These are phyloP conservation scores for Prunus campanulata DNA, from an alignment of 306 rosid species.

Conservation along the genomic window DNA sequence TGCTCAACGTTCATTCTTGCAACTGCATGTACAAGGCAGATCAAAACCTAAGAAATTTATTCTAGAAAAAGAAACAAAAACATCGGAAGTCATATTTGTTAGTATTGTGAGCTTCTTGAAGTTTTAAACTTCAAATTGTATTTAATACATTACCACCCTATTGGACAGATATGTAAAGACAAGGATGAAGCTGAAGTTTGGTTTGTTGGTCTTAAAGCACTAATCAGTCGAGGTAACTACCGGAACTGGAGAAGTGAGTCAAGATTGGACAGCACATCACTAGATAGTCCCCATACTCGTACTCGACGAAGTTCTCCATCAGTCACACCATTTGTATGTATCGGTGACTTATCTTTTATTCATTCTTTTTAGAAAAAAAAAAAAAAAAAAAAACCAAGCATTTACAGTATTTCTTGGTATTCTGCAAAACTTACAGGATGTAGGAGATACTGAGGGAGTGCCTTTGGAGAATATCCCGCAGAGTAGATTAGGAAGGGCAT, in stretches of 20 bases:
- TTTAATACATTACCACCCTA: constrained; percentile 29
- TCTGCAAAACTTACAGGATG: constrained; percentile 55
- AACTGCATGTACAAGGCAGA: background rate
- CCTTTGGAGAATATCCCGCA: constrained; percentile 45
- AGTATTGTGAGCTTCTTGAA: constrained; percentile 1
- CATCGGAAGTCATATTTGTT: constrained; percentile 5
- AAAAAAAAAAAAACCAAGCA: background rate
- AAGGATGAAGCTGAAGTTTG: constrained; percentile 98
- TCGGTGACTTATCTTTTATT: constrained; percentile 20
- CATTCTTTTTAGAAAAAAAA: constrained; percentile 2
- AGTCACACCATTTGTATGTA: constrained; percentile 61
- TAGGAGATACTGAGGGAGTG: constrained; percentile 48
- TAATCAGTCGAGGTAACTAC: constrained; percentile 55
- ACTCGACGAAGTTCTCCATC: constrained; percentile 59
- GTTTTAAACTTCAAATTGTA: too few relatives aligned
- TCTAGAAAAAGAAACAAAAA: background rate
- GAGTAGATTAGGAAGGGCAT: constrained; percentile 71
- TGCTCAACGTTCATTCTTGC: background rate
- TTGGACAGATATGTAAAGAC: constrained; percentile 92
- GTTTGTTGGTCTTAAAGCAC: constrained; percentile 92
- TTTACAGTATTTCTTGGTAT: constrained; percentile 15
- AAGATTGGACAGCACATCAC: constrained; percentile 50
- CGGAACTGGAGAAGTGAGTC: constrained; percentile 52
- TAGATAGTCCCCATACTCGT: constrained; percentile 58
- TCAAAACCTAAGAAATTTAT: background rate